These are phyloP conservation scores for Aspergillus viridinutans DNA, from an alignment of 2,329 filamentous ascomycete genomes.

Conservation along the genomic window DNA sequence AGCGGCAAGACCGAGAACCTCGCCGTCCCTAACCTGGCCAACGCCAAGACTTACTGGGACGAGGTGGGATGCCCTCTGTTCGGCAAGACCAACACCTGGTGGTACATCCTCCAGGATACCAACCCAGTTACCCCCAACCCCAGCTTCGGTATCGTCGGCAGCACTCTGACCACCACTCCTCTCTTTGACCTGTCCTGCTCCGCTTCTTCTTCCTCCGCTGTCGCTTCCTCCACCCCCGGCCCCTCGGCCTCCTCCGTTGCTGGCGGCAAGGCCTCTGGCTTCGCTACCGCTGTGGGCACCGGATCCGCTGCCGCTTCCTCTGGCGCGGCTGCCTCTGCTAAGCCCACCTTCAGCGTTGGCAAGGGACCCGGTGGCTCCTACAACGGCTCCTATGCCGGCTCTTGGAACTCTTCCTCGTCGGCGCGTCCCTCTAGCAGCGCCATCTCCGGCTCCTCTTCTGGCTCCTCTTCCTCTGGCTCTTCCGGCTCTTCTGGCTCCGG, in stretches of 20 bases:
- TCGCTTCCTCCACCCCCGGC: conserved; percentile 8
- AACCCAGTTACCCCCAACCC: conserved; percentile 27
- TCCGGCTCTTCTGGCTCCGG: conserved; percentile 7
- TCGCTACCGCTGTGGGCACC: background rate
- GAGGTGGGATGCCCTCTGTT: conserved; percentile 65
- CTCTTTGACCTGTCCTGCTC: conserved; percentile 37
- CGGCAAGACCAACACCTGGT: conserved; percentile 40
- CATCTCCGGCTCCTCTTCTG: conserved; percentile 23
- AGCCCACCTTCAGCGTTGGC: background rate
- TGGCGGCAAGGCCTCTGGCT: conserved; percentile 11
- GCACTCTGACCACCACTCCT: conserved; percentile 32
- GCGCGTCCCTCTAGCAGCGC: background rate
- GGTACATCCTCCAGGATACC: conserved; percentile 41
- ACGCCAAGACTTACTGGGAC: conserved; percentile 78
- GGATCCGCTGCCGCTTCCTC: background rate
- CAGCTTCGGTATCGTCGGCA: conserved; percentile 38
- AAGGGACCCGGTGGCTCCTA: conserved; percentile 2
- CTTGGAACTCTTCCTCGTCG: conserved; percentile 11
- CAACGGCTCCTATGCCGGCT: conserved; percentile 14
- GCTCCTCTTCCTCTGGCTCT: conserved; percentile 12
- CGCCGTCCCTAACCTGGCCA: conserved; percentile 60
- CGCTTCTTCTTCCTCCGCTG: conserved; percentile 18
- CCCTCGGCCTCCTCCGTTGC: conserved; percentile 10
- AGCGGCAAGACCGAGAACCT: conserved; percentile 60
- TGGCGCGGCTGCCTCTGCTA: conserved; percentile 7